phyloP scores from a whole-genome alignment of 2,329 filamentous ascomycete genomes.

The Periconia sp. region DNA sequence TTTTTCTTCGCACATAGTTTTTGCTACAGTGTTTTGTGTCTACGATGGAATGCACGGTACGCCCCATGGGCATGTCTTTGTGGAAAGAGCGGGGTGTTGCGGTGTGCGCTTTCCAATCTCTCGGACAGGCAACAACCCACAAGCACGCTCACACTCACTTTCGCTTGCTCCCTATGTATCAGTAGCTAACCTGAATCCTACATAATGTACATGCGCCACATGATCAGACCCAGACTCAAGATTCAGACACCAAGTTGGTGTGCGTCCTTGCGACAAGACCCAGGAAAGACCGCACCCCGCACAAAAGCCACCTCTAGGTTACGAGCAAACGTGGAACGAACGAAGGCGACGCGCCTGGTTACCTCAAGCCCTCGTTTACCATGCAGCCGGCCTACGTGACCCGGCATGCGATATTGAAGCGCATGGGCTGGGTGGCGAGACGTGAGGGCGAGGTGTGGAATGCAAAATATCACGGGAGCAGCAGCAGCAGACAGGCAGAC shows the following conservation, averaged over 20 bases:
- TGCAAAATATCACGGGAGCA: no score
- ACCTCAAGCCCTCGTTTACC: slow-evolving; percentile 19
- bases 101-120: neutral
- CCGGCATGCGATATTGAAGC: slow-evolving; percentile 2
- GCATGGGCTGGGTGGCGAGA: slow-evolving; percentile 1
- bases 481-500: no score
- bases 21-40: slow-evolving; percentile 7
- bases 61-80: neutral
- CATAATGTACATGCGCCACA: no score
- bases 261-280: no score
- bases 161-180: neutral
- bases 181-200: no score
- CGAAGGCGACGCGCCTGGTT: slow-evolving; percentile 19
- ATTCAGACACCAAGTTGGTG: no score
- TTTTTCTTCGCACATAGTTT: slow-evolving; percentile 8
- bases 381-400: slow-evolving; percentile 18
- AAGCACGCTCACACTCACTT: no score
- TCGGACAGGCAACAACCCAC: no score
- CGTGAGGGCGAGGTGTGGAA: no score
- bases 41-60: neutral
- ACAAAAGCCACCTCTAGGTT: no score
- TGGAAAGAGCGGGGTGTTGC: neutral
- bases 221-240: no score
- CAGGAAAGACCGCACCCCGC: no score
- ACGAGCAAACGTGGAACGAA: slow-evolving; percentile 39